Conservation (phyloP, 371 early-diverging fungal species). For the Capniomyces stellatus region DNA sequence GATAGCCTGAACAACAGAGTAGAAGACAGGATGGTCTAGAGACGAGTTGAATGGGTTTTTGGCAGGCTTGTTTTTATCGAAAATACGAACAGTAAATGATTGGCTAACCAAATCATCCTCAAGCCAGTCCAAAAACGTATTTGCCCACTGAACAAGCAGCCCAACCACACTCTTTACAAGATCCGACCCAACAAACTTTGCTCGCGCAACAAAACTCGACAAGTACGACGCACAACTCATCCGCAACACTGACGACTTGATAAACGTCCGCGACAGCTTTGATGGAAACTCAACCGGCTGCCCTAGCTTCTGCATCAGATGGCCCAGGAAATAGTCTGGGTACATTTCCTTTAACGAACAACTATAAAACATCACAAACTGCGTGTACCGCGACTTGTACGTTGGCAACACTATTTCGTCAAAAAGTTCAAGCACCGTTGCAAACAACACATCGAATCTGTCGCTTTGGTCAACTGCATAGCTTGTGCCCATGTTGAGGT, state of each 20-base stretch:
- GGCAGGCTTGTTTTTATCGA: constrained; percentile 26
- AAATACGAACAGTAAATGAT: constrained; percentile 2
- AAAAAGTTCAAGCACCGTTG: constrained; percentile 58
- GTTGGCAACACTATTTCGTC: constrained; percentile 65
- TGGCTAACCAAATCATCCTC: constrained; percentile 23
- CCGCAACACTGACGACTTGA: constrained; percentile 31
- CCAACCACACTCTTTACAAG: constrained; percentile 43
- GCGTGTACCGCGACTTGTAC: constrained; percentile 75
- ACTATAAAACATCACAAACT: constrained; percentile 75
- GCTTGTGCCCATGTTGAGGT: constrained; percentile 3
- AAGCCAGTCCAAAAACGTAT: constrained; percentile 41
- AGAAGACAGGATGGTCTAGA: constrained; percentile 57
- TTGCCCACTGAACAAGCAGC: constrained; percentile 47
- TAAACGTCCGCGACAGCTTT: neutral
- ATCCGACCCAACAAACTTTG: constrained; percentile 41
- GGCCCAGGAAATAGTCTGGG: constrained; percentile 60
- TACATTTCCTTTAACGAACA: constrained; percentile 46
- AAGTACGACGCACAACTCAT: constrained; percentile 72
- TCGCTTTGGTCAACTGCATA: constrained; percentile 3
- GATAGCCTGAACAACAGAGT: constrained; percentile 69
- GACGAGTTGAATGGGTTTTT: too few relatives aligned
- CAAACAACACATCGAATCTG: constrained; percentile 34
- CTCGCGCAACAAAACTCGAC: constrained; percentile 76
- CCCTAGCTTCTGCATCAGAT: constrained; percentile 41
- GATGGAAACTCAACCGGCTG: constrained; percentile 10